phyloP scores from a whole-genome alignment of 73 alveolate species.

The Stentor roeselii region DNA sequence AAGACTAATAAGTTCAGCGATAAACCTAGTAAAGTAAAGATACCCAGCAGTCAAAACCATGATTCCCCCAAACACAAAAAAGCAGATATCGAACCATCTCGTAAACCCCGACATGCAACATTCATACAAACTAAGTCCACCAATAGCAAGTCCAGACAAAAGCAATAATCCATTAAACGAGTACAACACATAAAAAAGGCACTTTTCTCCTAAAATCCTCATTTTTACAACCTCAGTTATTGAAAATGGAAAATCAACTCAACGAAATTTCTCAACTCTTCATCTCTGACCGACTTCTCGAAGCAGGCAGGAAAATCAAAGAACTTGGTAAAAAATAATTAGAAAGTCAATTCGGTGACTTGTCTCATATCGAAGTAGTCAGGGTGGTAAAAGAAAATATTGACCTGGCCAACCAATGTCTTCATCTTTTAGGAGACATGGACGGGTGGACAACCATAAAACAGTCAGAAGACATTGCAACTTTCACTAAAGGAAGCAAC shows the following conservation, averaged over 20 bases:
- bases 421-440: background rate
- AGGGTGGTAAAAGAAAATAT: background rate
- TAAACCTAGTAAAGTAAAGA: background rate
- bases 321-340: background rate
- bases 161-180: too few relatives aligned
- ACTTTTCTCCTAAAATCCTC: background rate
- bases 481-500: background rate
- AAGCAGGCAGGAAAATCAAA: background rate
- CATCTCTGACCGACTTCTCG: background rate
- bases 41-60: background rate
- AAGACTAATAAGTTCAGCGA: background rate
- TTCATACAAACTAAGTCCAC: background rate
- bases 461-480: slow-evolving; percentile 19
- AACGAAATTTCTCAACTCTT: background rate
- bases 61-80: background rate
- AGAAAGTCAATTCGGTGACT: background rate
- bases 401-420: background rate
- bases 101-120: background rate
- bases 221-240: background rate
- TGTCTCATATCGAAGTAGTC: background rate
- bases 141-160: background rate
- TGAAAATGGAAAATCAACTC: background rate
- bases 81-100: background rate
- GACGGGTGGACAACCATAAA: background rate
- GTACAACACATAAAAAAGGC: background rate